phyloP scores from a whole-genome alignment of 164 flowering plant species.

The Taxillus chinensis region DNA sequence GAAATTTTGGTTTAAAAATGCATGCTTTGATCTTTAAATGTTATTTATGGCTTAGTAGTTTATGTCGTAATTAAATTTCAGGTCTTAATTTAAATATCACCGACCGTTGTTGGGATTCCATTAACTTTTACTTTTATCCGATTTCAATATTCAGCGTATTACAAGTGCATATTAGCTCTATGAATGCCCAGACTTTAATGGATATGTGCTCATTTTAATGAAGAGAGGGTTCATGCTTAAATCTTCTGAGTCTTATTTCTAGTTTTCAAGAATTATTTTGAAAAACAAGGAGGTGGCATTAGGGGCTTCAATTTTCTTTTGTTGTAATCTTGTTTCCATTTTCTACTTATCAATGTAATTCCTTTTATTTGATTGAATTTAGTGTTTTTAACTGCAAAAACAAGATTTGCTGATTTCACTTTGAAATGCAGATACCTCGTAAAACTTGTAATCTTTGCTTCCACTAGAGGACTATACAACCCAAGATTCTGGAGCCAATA shows the following conservation, averaged over 20 bases:
- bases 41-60: no score
- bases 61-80: no score
- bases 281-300: constrained; percentile 62
- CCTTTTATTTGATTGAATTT: no score
- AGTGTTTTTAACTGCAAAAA: not conserved
- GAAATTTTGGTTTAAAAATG: no score
- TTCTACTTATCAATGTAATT: constrained; percentile 92
- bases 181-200: no score
- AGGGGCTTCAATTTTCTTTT: constrained; percentile 65
- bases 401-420: not conserved
- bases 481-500: constrained; percentile 46
- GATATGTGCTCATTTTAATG: no score
- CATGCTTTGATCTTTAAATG: no score
- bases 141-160: no score
- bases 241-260: constrained; percentile 6
- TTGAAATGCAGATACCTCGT: constrained; percentile 63
- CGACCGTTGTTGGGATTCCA: no score
- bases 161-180: no score
- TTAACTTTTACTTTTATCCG: no score
- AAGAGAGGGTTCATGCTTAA: not conserved
- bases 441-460: constrained; percentile 75
- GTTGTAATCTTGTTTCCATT: constrained; percentile 95
- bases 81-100: no score
- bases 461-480: constrained; percentile 78
- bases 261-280: constrained; percentile 54